phyloP scores from a whole-genome alignment of 352 stramenopile species.

The Globisporangium yorkense region DNA sequence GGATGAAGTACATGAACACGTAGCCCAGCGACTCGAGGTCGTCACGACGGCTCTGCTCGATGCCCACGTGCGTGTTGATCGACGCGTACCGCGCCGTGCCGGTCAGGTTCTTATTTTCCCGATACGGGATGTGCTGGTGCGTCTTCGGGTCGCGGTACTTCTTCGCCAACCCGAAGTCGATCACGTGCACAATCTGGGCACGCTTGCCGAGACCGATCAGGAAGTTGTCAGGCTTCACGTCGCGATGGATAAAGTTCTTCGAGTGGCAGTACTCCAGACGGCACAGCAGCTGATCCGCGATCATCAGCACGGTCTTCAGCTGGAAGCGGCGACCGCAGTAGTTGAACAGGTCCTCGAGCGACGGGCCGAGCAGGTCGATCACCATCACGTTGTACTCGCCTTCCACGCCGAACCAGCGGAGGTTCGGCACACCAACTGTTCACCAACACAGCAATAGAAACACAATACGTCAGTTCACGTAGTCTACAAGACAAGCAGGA shows the following conservation, averaged over 20 bases:
- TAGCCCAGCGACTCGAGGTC: conserved; percentile 97
- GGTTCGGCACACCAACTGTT: conserved; percentile 96
- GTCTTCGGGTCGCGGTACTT: conserved; percentile 88
- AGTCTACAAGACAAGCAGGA: too few species aligned
- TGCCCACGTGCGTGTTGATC: conserved; percentile 98
- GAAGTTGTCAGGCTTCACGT: conserved; percentile 91
- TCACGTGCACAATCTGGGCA: conserved; percentile 83
- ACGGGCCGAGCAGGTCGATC: conserved; percentile 98
- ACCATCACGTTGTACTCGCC: conserved; percentile 99
- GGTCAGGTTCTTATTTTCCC: conserved; percentile 91
- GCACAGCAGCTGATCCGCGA: conserved; percentile 82
- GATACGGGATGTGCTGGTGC: conserved; percentile 89
- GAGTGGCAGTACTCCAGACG: conserved; percentile 86
- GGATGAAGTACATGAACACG: conserved; percentile 93
- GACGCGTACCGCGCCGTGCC: conserved; percentile 97
- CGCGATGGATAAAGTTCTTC: conserved; percentile 88
- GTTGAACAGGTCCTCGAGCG: conserved; percentile 87
- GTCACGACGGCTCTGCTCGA: conserved; percentile 96
- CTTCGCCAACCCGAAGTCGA: conserved; percentile 89
- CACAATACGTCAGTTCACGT: neutral
- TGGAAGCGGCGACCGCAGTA: conserved; percentile 87
- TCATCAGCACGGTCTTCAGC: conserved; percentile 96
- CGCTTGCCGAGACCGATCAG: conserved; percentile 83
- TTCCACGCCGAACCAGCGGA: conserved; percentile 99
- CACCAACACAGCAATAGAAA: conserved; percentile 19